Conservation (phyloP, 2,329 filamentous ascomycete genomes). For the Pezicula rhizophila region DNA sequence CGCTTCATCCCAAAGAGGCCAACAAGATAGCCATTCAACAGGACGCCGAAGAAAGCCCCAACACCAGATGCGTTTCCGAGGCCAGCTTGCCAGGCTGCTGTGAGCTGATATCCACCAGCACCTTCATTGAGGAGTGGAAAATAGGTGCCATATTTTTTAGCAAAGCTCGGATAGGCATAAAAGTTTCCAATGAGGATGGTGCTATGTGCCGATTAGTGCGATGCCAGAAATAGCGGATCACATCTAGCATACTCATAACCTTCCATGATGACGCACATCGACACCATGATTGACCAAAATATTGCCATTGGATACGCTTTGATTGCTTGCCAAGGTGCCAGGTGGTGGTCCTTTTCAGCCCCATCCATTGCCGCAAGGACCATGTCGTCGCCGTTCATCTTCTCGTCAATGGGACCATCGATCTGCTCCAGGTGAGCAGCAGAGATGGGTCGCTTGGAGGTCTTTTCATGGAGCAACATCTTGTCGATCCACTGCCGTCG, state of each 20-base stretch:
- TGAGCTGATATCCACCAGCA: constrained; percentile 6
- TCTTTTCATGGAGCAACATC: neutral
- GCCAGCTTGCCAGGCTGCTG: constrained; percentile 16
- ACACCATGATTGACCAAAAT: constrained; percentile 17
- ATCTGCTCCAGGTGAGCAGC: neutral
- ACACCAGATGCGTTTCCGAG: constrained; percentile 17
- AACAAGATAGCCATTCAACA: constrained; percentile 39
- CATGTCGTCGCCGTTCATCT: neutral
- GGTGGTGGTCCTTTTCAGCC: constrained; percentile 43
- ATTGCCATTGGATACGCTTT: constrained; percentile 66
- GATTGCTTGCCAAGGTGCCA: constrained; percentile 69
- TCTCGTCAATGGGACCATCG: neutral
- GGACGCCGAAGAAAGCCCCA: constrained; percentile 36
- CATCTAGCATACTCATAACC: constrained; percentile 1
- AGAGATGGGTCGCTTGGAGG: neutral
- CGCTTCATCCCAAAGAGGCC: constrained; percentile 41
- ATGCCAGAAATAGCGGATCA: too few relatives aligned
- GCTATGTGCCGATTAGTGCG: constrained; percentile 3
- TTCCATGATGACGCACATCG: constrained; percentile 20
- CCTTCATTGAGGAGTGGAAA: constrained; percentile 6
- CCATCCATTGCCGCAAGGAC: neutral
- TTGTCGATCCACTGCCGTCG: neutral
- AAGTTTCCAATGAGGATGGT: constrained; percentile 18
- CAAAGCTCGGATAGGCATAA: constrained; percentile 14
- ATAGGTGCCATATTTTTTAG: constrained; percentile 14